Base-by-base conservation (phyloP, 108 stramenopile species). In the Bacterosira constricta region DNA sequence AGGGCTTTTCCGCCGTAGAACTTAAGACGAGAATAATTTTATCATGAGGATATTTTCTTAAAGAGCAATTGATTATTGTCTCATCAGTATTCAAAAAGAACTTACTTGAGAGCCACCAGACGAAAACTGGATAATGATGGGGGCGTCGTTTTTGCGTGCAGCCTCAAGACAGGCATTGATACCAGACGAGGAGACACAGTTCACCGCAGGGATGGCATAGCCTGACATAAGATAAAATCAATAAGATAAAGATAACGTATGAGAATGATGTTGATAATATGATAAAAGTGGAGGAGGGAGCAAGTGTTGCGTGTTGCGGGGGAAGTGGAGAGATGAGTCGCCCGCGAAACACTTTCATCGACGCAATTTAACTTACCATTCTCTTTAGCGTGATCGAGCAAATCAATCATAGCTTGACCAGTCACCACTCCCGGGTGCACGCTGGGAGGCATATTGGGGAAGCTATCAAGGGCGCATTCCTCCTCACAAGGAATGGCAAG, bases 201-300 rank as follows among this genome's bases (percentile, higher is more conserved):
- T 97, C 23, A 97, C 96, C 7, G 95, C 96, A 61, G 96, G 96
- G 70, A 97, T 96, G 62, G 96, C 96, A 63, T 90, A 95, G 46
- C 87, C 88, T 82, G 46, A 18, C 31, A 25, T 32, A 5, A 44
- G 13, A 15, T 12, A 18, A 44, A 4, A 54, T 52, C 17, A 51
- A 26, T 12, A 74, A 38, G 15, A 63, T 42, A 51, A 35, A 63
- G 31, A 50, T 53, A 58, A n/a, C 1, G 56, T 21, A 58, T 47
- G 52, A 29, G 12, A 45, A n/a, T 29, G 8, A 70, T 13, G 29
- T 26, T 35, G 6, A 1, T 4, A 71, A 30, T 6, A 54, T 30
- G 12, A 15, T 34, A n/a, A n/a, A n/a, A 12, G 53, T 32, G 30
- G 13, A 15, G 13, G 53, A n/a, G n/a, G n/a, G n/a, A n/a, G n/a